These are phyloP conservation scores for Sporothrix globosa DNA, from an alignment of 2,329 filamentous ascomycete species.

Conservation along the genomic window DNA sequence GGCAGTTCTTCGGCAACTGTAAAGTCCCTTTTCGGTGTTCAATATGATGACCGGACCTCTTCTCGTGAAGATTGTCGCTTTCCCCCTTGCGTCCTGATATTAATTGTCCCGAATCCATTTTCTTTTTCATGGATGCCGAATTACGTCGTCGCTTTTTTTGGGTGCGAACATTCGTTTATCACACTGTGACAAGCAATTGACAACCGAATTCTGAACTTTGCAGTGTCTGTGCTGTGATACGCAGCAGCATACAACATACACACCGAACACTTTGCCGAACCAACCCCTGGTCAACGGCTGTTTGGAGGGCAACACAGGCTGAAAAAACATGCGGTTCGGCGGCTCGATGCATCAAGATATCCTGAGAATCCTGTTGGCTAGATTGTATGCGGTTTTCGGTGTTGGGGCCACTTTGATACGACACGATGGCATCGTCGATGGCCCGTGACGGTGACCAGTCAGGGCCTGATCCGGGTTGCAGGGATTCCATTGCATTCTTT, in stretches of 20 bases:
- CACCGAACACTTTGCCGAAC: slow-evolving; percentile 15
- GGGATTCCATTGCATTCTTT: slow-evolving; percentile 8
- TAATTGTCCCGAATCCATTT: not conserved
- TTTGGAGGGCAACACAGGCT: slow-evolving; percentile 16
- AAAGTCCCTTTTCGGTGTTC: slow-evolving; percentile 9
- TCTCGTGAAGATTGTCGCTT: not conserved
- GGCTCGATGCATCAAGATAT: not conserved
- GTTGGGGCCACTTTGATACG: not conserved
- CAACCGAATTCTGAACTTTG: not conserved
- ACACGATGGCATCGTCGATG: not conserved
- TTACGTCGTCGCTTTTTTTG: too few species aligned
- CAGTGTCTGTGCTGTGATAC: not conserved
- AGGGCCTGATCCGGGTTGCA: slow-evolving; percentile 3
- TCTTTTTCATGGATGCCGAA: not conserved
- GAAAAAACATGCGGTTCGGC: not conserved
- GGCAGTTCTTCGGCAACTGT: slow-evolving; percentile 1
- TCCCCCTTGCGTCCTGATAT: slow-evolving; percentile 20
- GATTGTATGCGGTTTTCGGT: not conserved
- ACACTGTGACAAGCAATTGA: not conserved
- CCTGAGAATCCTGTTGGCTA: not conserved
- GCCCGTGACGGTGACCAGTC: not conserved
- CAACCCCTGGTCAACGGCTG: not conserved
- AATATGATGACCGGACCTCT: slow-evolving; percentile 16
- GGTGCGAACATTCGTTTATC: too few species aligned
- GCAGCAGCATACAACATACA: not conserved